Evolutionary conservation across 495 filamentous ascomycete species (phyloP), one percentile per base, ranked within the genome.

Genomic region (Xylaria venustula): DNA sequence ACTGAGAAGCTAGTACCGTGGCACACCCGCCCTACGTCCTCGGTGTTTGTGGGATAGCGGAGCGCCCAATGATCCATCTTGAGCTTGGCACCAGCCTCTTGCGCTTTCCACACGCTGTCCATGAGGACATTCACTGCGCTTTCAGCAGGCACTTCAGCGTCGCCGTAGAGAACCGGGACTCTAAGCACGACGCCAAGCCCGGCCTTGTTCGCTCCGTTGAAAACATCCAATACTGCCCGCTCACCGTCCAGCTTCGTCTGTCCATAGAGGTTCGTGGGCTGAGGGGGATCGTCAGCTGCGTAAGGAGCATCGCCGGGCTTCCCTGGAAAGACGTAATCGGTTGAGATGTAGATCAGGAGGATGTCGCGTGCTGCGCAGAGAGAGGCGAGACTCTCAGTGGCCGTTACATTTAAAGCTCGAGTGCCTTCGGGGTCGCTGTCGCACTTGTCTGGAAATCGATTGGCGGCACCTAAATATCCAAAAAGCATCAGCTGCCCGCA

Each of bases 281-380:
- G 76, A 0, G 89, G 83, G 20, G 76, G 64, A 3, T 87, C 79
- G 61, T 87, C 81, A 2, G 81, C 76, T 65, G 88, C 85, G 71
- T 97, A 97, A 3, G 93, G 93, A 12, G 92, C 93, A 25, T 93
- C 88, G n/a, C 91, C 90, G 30, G 86, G 87, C 19, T 65, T 79
- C 15, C 93, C 93, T 1, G 91, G 77, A 69, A 97, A 97, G 44
- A 97, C 91, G 71, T 97, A 97, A 77, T 97, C 93, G 41, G 93
- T 96, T 0, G 90, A 94, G 70, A 97, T 96, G 79, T 96, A 96
- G 70, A 97, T 85, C 30, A 96, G 80, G 50, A 96, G 70, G 62
- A 87, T 85, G n/a, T 73, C 73, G 11, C 85, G 83, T 15, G 75
- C 65, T 17, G 85, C 81, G 66, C 89, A 88, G 32, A 86, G 77